Base-by-base conservation (phyloP, 228 moss, liverwort and hornwort genomes). In the Sphagnum magellanicum region DNA sequence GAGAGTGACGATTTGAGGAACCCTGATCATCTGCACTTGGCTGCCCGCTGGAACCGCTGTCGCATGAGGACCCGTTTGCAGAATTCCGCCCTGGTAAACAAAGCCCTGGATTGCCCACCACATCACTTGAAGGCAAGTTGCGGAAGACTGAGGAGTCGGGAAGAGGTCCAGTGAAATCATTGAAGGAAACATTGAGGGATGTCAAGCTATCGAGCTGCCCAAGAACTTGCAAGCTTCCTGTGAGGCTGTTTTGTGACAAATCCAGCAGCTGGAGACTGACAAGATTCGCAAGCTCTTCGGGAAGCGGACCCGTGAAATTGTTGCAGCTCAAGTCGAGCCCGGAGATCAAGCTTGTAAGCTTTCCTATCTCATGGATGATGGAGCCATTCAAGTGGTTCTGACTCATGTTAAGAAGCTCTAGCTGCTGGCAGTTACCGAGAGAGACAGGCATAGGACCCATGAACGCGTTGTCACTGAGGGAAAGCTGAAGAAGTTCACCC, bases 311-410 rank as follows among this genome's bases (percentile, higher is more conserved):
- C 0, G 76, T 71, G 10, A 85, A 71, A 17, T 63, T 17, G 67
- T 85, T 85, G 66, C 70, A 78, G 70, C 84, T 85, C 51, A 85
- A 49, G 64, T 85, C 84, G 63, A 85, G 58, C 13, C 84, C 84
- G 5, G 81, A 78, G 8, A 85, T 78, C 4, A 85, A 80, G 64
- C 87, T 87, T n/a, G 76, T 69, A 49, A 80, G 75, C 49, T 50
- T 79, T 6, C 83, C 79, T 4, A 87, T 57, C 64, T 78, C 73
- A n/a, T 78, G 55, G 3, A 83, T 80, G 32, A 87, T 78, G 53
- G 61, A 55, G 4, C 87, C 87, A 4, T 50, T 79, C 62, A 87
- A 71, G 49, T 63, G 50, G 63, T 87, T 87, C 7, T 70, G 65
- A 55, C 80, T 82, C 0, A 83, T 50, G 53, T 87, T 83, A 10